Evolutionary conservation across 176 grass and related monocot genomes (phyloP).

Genomic region (Aegilops sharonensis): DNA sequence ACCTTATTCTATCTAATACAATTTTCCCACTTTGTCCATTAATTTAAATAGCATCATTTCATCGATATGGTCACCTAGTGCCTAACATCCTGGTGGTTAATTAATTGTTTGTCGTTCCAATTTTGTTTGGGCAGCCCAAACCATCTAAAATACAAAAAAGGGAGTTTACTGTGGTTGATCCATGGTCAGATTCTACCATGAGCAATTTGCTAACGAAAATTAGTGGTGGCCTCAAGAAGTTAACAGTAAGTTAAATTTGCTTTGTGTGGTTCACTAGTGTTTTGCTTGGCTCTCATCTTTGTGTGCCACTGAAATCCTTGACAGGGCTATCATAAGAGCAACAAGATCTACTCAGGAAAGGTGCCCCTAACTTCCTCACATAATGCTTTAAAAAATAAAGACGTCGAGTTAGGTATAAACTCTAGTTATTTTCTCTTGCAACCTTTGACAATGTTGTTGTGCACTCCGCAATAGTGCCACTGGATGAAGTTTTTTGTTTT

Average conservation of each 20-base stretch:
- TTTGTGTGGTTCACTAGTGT: constrained; percentile 2
- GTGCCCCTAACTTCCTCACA: constrained; percentile 64
- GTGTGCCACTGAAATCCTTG: constrained; percentile 27
- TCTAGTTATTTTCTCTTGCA: constrained; percentile 22
- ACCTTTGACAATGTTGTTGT: not conserved
- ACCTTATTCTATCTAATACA: not conserved
- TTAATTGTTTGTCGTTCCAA: not conserved
- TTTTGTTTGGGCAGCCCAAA: constrained; percentile 36
- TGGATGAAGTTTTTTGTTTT: too few relatives aligned
- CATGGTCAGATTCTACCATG: constrained; percentile 66
- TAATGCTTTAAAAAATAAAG: constrained; percentile 70
- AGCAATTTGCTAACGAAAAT: constrained; percentile 56
- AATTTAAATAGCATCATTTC: constrained; percentile 5
- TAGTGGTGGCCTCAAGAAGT: constrained; percentile 54
- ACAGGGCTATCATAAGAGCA: constrained; percentile 82
- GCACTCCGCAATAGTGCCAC: not conserved
- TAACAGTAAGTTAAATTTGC: constrained; percentile 51
- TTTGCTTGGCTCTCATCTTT: constrained; percentile 6
- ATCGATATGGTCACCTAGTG: constrained; percentile 14
- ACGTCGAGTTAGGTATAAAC: constrained; percentile 75
- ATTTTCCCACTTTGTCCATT: not conserved
- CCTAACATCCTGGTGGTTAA: not conserved
- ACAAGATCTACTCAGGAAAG: constrained; percentile 76
- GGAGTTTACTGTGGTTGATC: constrained; percentile 50
- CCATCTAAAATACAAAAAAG: constrained; percentile 40